These are phyloP conservation scores for Ramularia endophylla DNA, from an alignment of 2,329 filamentous ascomycete genomes.

Conservation along the genomic window DNA sequence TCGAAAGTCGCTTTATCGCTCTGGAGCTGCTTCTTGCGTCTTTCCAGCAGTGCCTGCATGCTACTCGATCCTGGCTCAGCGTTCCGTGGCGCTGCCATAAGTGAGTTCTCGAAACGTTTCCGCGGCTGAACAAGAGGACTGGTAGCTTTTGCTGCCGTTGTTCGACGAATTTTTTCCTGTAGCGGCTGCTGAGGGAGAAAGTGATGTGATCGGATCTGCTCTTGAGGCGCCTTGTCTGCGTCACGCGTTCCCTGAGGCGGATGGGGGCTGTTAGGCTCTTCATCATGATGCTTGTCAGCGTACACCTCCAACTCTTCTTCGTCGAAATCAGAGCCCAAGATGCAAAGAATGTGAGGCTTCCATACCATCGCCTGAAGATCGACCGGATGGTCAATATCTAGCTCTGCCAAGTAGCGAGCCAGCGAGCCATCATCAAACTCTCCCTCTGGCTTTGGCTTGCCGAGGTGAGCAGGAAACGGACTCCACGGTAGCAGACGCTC, in stretches of 20 bases:
- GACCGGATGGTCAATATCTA: constrained; percentile 30
- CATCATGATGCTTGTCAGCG: constrained; percentile 6
- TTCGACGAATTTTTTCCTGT: too few species aligned
- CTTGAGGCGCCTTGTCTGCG: too few species aligned
- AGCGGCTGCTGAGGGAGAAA: too few species aligned
- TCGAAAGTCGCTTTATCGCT: neutral
- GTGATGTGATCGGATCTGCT: too few species aligned
- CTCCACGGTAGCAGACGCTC: constrained; percentile 42
- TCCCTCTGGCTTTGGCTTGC: constrained; percentile 34
- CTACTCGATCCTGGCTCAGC: neutral
- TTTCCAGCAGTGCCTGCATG: constrained; percentile 36
- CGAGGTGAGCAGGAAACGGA: constrained; percentile 41
- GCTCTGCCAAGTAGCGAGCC: constrained; percentile 31
- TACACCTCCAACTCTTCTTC: constrained; percentile 34
- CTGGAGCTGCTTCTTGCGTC: constrained; percentile 32
- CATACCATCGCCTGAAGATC: constrained; percentile 40
- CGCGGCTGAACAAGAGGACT: too few species aligned
- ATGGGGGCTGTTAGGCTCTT: constrained; percentile 1
- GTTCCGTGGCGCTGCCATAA: too few species aligned
- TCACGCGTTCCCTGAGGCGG: too few species aligned
- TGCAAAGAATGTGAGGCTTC: constrained; percentile 44
- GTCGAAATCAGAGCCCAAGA: constrained; percentile 36
- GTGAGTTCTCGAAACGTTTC: too few species aligned
- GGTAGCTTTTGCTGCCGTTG: too few species aligned
- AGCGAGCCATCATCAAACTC: constrained; percentile 37